Base-by-base conservation (phyloP, 2,329 filamentous ascomycete genomes). In the Penicillium aurantiogriseum region DNA sequence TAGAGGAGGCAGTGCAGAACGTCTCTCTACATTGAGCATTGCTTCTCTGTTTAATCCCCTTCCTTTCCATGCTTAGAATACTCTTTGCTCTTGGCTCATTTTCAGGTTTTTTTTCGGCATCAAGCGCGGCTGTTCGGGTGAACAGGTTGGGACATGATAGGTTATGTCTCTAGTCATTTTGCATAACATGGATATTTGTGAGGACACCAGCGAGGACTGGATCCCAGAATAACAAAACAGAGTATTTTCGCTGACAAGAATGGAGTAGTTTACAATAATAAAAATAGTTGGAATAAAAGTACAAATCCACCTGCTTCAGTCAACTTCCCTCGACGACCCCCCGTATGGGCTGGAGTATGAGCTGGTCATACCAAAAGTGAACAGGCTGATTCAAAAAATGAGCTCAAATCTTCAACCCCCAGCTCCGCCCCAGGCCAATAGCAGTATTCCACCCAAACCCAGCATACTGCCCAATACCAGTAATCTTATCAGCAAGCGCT, bases 381-480 rank as follows among this genome's bases (percentile, higher is more conserved):
- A 27, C 21, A 33, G 15, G 5, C 5, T 19, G 6, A 56, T 50
- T 45, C 21, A 45, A 33, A 31, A 33, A 42, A 23, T 47, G 80
- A 21, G 21, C 49, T 75, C n/a, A 95, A 73, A 97, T 86, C 71
- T 88, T 87, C 63, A 92, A 79, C 0, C 93, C 93, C 78, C 92
- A 96, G 74, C 91, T 97, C 76, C 92, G 84, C 64, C 96, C 77
- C 51, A 96, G 82, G 69, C 96, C 96, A 55, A 97, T 76, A 17
- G 87, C 83, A 6, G 90, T 90, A 54, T 84, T 85, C 3, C 87
- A 87, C 47, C 91, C 91, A 74, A 95, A 97, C 6, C 88, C 86
- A n/a, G 88, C 75, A 88, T 91, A 97, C 71, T 92, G 83, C 44
- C 86, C 83, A 21, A 92, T 74, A 17, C 85, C 84, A 13, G 84